Evolutionary conservation across 257 asterid genomes (phyloP).

Genomic region (Penstemon newberryi): DNA sequence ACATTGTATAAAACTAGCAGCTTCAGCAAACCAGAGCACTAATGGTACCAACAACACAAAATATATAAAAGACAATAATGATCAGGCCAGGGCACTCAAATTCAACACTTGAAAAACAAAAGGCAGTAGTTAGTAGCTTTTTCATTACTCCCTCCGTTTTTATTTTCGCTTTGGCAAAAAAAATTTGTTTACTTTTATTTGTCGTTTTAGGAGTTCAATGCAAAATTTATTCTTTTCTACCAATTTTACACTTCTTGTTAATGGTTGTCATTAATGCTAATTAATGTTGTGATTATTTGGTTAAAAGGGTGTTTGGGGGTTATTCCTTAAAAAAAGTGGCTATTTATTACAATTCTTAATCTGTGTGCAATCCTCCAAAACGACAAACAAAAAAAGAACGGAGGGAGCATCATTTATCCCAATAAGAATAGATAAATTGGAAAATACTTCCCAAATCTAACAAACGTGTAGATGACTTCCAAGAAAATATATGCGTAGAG

Average conservation of each 20-base stretch:
- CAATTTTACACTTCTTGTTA: too few species aligned
- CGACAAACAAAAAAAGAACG: not conserved
- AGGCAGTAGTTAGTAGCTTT: not conserved
- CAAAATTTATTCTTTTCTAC: too few species aligned
- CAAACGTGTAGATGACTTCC: slow-evolving; percentile 2
- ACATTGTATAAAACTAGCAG: not conserved
- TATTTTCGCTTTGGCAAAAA: too few species aligned
- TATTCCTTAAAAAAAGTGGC: too few species aligned
- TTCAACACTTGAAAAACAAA: slow-evolving; percentile 4
- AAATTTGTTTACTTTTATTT: too few species aligned
- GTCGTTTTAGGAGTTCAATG: too few species aligned
- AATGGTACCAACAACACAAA: not conserved
- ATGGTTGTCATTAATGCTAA: too few species aligned
- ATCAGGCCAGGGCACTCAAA: slow-evolving; percentile 10
- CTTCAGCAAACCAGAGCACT: not conserved
- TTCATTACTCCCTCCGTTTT: too few species aligned
- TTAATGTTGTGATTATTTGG: too few species aligned
- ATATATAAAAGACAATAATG: slow-evolving; percentile 8
- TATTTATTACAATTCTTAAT: too few species aligned
- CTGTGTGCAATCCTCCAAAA: too few species aligned
- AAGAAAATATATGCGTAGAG: not conserved
- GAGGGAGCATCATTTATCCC: not conserved
- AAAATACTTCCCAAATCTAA: not conserved
- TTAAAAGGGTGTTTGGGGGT: too few species aligned
- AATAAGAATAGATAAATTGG: slow-evolving; percentile 2